Evolutionary conservation across 352 stramenopile genomes (phyloP).

Genomic region (Globisporangium canariense): DNA sequence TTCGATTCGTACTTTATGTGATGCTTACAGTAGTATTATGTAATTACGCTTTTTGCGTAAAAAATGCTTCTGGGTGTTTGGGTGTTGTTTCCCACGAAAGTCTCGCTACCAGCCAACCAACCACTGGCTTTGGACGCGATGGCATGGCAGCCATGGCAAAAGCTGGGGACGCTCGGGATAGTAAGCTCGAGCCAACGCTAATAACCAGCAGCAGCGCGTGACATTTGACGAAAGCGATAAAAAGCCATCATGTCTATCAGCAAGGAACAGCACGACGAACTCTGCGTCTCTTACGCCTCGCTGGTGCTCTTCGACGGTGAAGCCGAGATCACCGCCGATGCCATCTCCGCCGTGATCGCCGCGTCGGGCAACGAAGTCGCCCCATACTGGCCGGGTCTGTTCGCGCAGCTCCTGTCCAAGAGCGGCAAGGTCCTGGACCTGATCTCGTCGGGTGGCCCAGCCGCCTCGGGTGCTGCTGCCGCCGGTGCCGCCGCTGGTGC

Average conservation of each 20-base stretch:
- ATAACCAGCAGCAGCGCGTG: constrained; percentile 14
- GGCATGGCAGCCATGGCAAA: too few species aligned
- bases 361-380: constrained; percentile 85
- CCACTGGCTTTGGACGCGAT: constrained; percentile 4
- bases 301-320: constrained; percentile 85
- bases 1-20: neutral
- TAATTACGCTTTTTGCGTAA: constrained; percentile 11
- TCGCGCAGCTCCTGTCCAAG: constrained; percentile 68
- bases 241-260: constrained; percentile 70
- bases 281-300: constrained; percentile 80
- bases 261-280: constrained; percentile 87
- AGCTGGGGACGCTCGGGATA: neutral
- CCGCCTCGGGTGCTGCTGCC: constrained; percentile 31
- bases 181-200: constrained; percentile 9
- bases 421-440: constrained; percentile 76
- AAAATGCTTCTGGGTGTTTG: neutral
- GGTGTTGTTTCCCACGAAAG: neutral
- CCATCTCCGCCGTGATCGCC: constrained; percentile 57
- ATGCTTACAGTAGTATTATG: neutral
- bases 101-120: constrained; percentile 20
- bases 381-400: constrained; percentile 81
- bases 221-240: constrained; percentile 50
- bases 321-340: constrained; percentile 77
- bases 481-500: constrained; percentile 35
- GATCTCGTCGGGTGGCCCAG: constrained; percentile 67